Evolutionary conservation across 1,139 yeast species (phyloP).

Genomic region (Trichomonascaceae sp.): DNA sequence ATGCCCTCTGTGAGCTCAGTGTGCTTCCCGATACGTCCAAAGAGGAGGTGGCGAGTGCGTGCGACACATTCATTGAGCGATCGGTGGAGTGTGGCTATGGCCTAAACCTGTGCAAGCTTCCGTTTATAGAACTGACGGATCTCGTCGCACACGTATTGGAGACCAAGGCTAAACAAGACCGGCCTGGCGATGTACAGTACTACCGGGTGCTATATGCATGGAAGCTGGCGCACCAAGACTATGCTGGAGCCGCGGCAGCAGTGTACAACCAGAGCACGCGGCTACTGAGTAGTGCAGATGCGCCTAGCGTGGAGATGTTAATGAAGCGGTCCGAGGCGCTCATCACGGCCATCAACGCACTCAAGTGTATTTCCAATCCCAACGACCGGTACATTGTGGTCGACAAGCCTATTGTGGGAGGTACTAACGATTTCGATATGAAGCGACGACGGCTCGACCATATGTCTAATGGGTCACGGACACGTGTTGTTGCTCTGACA

Average conservation of each 20-base stretch:
- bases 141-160: conserved; percentile 14
- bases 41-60: background rate
- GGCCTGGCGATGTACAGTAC: conserved; percentile 8
- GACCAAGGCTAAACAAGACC: conserved; percentile 6
- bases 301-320: background rate
- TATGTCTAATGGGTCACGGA: background rate
- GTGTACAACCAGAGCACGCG: conserved; percentile 9
- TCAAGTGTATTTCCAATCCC: conserved; percentile 14
- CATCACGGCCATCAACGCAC: conserved; percentile 16
- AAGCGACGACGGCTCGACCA: background rate
- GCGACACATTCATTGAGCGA: conserved; percentile 12
- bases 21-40: conserved; percentile 4
- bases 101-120: conserved; percentile 16
- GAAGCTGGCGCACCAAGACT: conserved; percentile 23
- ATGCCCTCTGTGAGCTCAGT: conserved; percentile 18
- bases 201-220: conserved; percentile 22
- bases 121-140: conserved; percentile 21
- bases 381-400: conserved; percentile 22
- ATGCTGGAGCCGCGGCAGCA: conserved; percentile 17
- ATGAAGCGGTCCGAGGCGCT: conserved; percentile 8
- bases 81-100: conserved; percentile 15
- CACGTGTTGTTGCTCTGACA: background rate
- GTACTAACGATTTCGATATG: conserved; percentile 8
- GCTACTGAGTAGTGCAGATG: too few relatives aligned
- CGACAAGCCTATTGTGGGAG: conserved; percentile 7